Evolutionary conservation across 1,284 basidiomycete genomes (phyloP), one percentile per base, ranked within the genome.

Genomic region (Moesziomyces antarcticus): DNA sequence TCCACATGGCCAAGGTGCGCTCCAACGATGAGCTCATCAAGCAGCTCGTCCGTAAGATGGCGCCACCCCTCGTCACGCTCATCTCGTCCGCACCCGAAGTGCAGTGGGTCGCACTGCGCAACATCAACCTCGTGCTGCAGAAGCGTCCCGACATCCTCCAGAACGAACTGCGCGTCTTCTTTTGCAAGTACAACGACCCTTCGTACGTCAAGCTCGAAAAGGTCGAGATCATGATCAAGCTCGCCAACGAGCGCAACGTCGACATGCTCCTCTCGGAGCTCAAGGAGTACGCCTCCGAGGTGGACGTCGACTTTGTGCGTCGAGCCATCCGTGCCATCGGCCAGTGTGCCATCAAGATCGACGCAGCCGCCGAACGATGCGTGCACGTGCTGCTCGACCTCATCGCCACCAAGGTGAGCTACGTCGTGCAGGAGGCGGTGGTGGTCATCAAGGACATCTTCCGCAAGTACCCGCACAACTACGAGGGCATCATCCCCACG

Each of bases 371-470:
- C 0, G 97, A 98, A 83, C 90, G 93, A 75, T 99, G 97, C 77
- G 94, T 99, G 49, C 92, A 94, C 77, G 94, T 97, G 0, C 86
- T 99, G 25, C 87, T 99, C 42, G 93, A 94, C 35, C 88, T 99
- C 57, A 97, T 98, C 75, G 90, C 88, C 48, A 97, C 95, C 5
- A 90, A 93, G 35, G 93, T 98, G 58, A 94, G 90, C 86, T 99
- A 99, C 82, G 94, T 99, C 47, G 96, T 99, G 3, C 96, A 99
- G 83, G 97, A 99, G 85, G 94, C 93, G 0, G 93, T 98, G 30
- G 94, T 98, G 1, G 94, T 99, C 5, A 97, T 99, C 91, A 99
- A 98, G 89, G 97, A 99, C 84, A 97, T 99, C 72, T 98, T 99
- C 89, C 89, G 96, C 57, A 92, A 94, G 86, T 99, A 98, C 84